Conservation (phyloP, 768 basidiomycete genomes). For the Coprinopsis strossmayeri region DNA sequence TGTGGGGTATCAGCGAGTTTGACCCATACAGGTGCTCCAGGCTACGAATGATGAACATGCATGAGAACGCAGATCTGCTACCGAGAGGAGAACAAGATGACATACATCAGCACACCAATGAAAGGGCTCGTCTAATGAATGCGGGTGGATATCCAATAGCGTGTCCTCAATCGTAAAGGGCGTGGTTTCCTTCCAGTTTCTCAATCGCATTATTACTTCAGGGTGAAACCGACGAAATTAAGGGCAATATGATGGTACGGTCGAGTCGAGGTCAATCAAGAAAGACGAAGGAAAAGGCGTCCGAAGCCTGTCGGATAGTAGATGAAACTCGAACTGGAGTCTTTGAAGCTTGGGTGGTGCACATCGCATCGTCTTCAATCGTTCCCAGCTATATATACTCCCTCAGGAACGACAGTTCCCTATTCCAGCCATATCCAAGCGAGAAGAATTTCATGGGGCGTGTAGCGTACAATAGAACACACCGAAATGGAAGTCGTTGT, state of each 20-base stretch:
- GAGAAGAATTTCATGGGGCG: too few species aligned
- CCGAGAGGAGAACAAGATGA: background rate
- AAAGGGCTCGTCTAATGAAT: slow-evolving; percentile 16
- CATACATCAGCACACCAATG: slow-evolving; percentile 16
- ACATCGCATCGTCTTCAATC: background rate
- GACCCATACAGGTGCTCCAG: slow-evolving; percentile 14
- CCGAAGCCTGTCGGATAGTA: background rate
- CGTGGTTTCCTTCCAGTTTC: slow-evolving; percentile 18
- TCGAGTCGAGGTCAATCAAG: background rate
- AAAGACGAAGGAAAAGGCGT: background rate
- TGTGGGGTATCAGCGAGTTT: slow-evolving; percentile 9
- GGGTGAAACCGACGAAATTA: background rate
- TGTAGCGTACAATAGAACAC: too few species aligned
- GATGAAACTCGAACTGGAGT: too few species aligned
- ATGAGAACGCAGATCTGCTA: background rate
- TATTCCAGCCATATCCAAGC: too few species aligned
- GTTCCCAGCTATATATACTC: background rate
- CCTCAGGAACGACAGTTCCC: too few species aligned
- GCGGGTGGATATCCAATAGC: slow-evolving; percentile 17
- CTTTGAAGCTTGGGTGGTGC: background rate
- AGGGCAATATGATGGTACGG: too few species aligned
- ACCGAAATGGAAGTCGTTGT: too few species aligned
- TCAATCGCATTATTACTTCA: slow-evolving; percentile 12
- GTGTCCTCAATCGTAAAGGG: slow-evolving; percentile 17
- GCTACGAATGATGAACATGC: slow-evolving; percentile 1